Base-by-base conservation (phyloP, 106 monocot genomes). In the Dendrobium nobile region DNA sequence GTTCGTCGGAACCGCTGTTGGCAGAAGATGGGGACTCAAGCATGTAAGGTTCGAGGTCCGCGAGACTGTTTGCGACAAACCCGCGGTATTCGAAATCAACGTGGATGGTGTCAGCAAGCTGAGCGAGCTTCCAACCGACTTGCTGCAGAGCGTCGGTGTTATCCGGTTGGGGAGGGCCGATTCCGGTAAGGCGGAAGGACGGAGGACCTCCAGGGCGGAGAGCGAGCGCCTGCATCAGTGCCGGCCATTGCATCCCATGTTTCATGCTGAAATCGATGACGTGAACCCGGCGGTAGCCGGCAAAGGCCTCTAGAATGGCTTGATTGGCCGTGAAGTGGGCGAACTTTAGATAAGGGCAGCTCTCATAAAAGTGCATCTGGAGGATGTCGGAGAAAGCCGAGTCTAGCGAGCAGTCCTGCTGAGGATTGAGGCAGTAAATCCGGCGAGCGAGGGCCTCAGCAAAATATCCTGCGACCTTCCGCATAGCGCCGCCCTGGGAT, bases 321-420 rank as follows among this genome's bases (percentile, higher is more conserved):
- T 98, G 97, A 77, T 98, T 98, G 28, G 97, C 94, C 22, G 97
- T 98, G 88, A 98, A 98, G 84, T 98, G 97, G 10, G 92, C 97
- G 85, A 98, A 98, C 77, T 98, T 98, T 73, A 98, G 91, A 81
- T 94, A 98, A 9, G 97, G 97, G 84, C 92, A 94, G 67, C 84
- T 82, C 91, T 98, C 97, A 88, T 98, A 98, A 87, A 98, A 98
- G 89, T 95, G 92, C 85, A 89, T 86, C 80, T 94, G 86, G 68
- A 95, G 90, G 77, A 91, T 64, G 20, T 92, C 94, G 77, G 87
- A 87, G 79, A 87, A 82, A 70, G 86, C 79, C 7, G 77, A 82
- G 41, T 81, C 79, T 3, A 80, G 24, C 22, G 79, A 47, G 47
- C 47, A 7, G 61, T 72, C 82, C 2, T 77, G 83, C 9, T 42